These are phyloP conservation scores for Limnanthes douglasii DNA, from an alignment of 345 rosid genomes.

Conservation along the genomic window DNA sequence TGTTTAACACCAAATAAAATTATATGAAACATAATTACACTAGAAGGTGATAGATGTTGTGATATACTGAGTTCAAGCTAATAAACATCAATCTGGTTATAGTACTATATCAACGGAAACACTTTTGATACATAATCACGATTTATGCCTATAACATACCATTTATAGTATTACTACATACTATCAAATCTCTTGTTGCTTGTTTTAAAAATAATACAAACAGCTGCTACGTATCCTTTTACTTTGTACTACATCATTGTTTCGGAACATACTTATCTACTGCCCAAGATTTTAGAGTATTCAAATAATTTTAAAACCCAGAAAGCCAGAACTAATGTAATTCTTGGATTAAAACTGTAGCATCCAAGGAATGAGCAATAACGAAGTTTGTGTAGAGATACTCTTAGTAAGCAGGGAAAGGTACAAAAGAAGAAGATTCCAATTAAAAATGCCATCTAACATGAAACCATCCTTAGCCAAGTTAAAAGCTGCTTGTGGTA, in stretches of 20 bases:
- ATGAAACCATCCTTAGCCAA: neutral
- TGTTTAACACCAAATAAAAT: conserved; percentile 7
- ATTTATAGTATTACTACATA: too few relatives aligned
- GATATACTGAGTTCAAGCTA: conserved; percentile 1
- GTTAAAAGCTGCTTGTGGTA: conserved; percentile 1
- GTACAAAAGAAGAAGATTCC: neutral
- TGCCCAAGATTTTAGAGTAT: too few relatives aligned
- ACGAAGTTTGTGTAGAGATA: neutral
- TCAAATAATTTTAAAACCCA: too few relatives aligned
- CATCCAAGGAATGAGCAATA: neutral
- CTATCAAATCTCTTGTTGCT: too few relatives aligned
- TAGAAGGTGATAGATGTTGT: conserved; percentile 2
- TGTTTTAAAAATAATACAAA: too few relatives aligned
- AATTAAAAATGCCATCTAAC: neutral
- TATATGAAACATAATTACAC: neutral
- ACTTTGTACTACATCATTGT: too few relatives aligned
- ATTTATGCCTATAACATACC: too few relatives aligned
- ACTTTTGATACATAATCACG: too few relatives aligned
- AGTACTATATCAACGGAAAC: conserved; percentile 1
- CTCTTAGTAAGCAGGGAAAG: neutral
- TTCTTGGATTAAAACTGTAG: too few relatives aligned
- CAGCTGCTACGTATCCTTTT: too few relatives aligned
- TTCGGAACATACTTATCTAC: too few relatives aligned
- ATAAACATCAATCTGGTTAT: conserved; percentile 3
- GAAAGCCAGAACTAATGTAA: too few relatives aligned